Conservation (phyloP, 1,284 basidiomycete species). For the Cystobasidium pallidum region DNA sequence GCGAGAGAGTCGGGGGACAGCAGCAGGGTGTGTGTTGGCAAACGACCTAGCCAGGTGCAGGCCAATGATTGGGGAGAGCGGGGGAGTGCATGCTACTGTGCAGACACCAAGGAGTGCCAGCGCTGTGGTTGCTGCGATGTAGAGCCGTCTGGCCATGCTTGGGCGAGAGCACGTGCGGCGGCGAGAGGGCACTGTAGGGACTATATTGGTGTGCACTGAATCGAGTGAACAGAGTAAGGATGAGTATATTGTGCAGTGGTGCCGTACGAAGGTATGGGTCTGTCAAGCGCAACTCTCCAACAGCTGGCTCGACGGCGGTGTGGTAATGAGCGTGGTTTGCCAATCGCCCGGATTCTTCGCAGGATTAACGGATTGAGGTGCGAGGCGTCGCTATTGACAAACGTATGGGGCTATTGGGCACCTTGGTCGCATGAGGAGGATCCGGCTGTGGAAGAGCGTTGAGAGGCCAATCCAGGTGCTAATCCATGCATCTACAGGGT, state of each 20-base stretch:
- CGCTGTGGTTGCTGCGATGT: background rate
- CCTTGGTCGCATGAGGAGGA: too few relatives aligned
- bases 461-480: background rate
- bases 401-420: too few relatives aligned
- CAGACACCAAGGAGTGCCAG: background rate
- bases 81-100: constrained; percentile 5
- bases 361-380: too few relatives aligned
- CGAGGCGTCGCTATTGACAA: too few relatives aligned
- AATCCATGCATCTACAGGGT: background rate
- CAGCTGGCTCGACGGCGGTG: background rate
- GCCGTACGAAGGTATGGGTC: too few relatives aligned
- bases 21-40: background rate
- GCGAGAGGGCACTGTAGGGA: background rate
- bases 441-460: too few relatives aligned
- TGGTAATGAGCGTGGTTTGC: constrained; percentile 1
- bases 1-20: background rate
- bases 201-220: background rate
- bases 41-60: background rate
- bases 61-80: background rate
- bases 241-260: too few relatives aligned
- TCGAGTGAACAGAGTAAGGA: too few relatives aligned
- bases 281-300: too few relatives aligned
- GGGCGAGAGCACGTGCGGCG: constrained; percentile 10
- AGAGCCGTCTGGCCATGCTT: background rate
- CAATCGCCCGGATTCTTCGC: background rate